phyloP scores from a whole-genome alignment of 805 yeast genomes.

The Wickerhamia fluorescens region DNA sequence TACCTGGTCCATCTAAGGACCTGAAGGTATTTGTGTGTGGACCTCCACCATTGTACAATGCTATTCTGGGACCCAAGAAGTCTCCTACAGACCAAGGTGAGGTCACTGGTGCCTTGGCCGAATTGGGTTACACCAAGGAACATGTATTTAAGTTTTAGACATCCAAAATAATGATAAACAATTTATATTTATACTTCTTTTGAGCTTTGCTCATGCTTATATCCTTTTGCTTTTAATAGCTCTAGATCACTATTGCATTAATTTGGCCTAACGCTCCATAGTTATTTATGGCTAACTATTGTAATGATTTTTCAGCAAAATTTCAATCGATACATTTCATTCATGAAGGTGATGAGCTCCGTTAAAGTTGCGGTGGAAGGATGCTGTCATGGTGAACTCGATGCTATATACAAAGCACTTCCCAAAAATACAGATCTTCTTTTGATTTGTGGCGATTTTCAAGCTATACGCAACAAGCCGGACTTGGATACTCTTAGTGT shows the following conservation, averaged over 20 bases:
- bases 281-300: too few species aligned
- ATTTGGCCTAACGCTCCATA: too few species aligned
- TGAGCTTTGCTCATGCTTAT: not conserved
- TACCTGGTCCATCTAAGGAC: constrained; percentile 59
- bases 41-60: constrained; percentile 86
- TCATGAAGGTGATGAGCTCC: too few species aligned
- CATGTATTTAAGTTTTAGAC: constrained; percentile 80
- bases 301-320: too few species aligned
- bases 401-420: constrained; percentile 42
- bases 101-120: constrained; percentile 78
- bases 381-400: constrained; percentile 80
- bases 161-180: not conserved
- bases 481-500: constrained; percentile 71
- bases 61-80: constrained; percentile 77
- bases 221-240: too few species aligned
- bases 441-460: constrained; percentile 88
- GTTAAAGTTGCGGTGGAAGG: constrained; percentile 68
- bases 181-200: not conserved
- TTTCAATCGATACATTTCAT: too few species aligned
- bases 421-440: constrained; percentile 30
- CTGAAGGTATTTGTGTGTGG: constrained; percentile 83
- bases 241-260: too few species aligned
- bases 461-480: constrained; percentile 56
- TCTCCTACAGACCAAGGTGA: constrained; percentile 95
- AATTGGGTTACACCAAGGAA: constrained; percentile 80